Percentiles rank a stretch among this genome's conserved stretches.
Conservation (phyloP, 176 grass and related monocot genomes). For the bread wheat (Triticum aestivum) region IWGSC_CS_RefSeq_v2.1 NC_057814.1:603536761-603537260, state of each 20-base stretch:
- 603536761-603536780: constrained; percentile 42
- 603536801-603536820: not conserved
- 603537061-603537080: not conserved
- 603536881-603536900: not conserved
- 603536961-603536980: not conserved
- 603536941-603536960: not conserved
- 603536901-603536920: not conserved
- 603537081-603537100: not conserved
- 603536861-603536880: not conserved
- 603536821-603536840: not conserved
- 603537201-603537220: not conserved
- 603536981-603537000: not conserved
- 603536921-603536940: not conserved
- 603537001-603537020: not conserved
- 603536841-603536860: not conserved
- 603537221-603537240: not conserved
- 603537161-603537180: not conserved
- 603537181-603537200: not conserved
- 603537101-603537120: not conserved
- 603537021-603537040: not conserved
- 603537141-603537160: not conserved
- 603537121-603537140: not conserved
- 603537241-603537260: not conserved
- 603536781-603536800: constrained; percentile 25
- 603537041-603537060: not conserved